phyloP scores from a whole-genome alignment of 257 asterid species.

The Capsicum pubescens region DNA sequence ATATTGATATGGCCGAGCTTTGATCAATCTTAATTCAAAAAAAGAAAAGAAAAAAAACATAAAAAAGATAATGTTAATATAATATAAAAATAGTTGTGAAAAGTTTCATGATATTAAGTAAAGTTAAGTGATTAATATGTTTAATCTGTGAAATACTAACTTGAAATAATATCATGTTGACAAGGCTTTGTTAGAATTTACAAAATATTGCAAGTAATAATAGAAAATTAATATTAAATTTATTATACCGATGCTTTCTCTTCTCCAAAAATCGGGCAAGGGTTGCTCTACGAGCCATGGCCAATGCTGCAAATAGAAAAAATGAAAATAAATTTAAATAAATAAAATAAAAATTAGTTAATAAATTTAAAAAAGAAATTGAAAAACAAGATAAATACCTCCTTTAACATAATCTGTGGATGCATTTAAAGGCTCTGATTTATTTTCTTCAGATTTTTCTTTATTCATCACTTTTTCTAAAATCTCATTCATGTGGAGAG shows the following conservation, averaged over 20 bases:
- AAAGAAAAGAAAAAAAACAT: too few relatives aligned
- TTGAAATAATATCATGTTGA: neutral
- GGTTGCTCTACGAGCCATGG: constrained; percentile 68
- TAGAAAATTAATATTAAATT: neutral
- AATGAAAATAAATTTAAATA: neutral
- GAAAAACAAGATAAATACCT: neutral
- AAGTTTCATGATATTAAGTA: neutral
- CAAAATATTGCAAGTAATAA: neutral
- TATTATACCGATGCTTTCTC: constrained; percentile 49
- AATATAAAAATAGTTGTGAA: neutral
- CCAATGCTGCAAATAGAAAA: constrained; percentile 45
- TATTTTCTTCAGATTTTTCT: constrained; percentile 20
- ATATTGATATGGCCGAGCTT: constrained; percentile 6
- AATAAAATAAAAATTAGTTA: neutral
- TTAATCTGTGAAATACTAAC: neutral
- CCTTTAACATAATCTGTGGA: constrained; percentile 30
- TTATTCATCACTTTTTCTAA: neutral
- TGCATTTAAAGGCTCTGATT: constrained; percentile 29
- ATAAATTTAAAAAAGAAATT: neutral
- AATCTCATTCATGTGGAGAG: constrained; percentile 2
- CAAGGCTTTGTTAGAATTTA: neutral
- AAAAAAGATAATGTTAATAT: neutral
- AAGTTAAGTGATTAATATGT: too few relatives aligned
- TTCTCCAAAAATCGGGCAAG: constrained; percentile 68
- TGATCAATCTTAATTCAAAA: constrained; percentile 14